phyloP scores from a whole-genome alignment of 352 stramenopile genomes.

The Aphanomyces cochlioides region DNA sequence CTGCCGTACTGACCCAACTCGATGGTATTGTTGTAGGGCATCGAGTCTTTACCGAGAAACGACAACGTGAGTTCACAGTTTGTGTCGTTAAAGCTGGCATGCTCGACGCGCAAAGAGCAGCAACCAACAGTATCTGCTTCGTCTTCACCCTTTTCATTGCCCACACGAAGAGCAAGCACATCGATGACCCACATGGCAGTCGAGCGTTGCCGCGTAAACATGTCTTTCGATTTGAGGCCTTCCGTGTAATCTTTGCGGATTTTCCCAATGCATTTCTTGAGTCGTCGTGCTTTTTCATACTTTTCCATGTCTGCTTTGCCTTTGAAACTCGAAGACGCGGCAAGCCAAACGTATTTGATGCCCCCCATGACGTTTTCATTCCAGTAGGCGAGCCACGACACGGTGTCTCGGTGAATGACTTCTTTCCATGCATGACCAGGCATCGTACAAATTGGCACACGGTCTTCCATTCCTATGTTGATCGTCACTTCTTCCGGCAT shows the following conservation, averaged over 20 bases:
- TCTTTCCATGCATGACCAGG: slow-evolving; percentile 95
- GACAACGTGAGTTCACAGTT: slow-evolving; percentile 96
- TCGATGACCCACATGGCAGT: slow-evolving; percentile 99
- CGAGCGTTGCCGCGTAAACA: slow-evolving; percentile 90
- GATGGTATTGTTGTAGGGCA: slow-evolving; percentile 99
- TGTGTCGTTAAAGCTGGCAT: slow-evolving; percentile 93
- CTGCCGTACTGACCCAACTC: slow-evolving; percentile 88
- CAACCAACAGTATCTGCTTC: slow-evolving; percentile 99
- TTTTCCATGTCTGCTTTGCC: slow-evolving; percentile 98
- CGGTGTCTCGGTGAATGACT: slow-evolving; percentile 91
- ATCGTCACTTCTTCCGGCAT: slow-evolving; percentile 96
- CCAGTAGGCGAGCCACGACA: slow-evolving; percentile 93
- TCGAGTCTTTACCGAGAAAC: slow-evolving; percentile 99
- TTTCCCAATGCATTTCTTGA: slow-evolving; percentile 98
- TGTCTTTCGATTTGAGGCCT: slow-evolving; percentile 86
- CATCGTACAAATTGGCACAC: slow-evolving; percentile 87
- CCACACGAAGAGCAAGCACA: slow-evolving; percentile 98
- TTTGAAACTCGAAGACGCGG: slow-evolving; percentile 98
- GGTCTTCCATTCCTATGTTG: slow-evolving; percentile 93
- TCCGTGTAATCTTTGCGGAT: slow-evolving; percentile 91
- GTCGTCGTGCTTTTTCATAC: slow-evolving; percentile 97
- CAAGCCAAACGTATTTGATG: slow-evolving; percentile 99
- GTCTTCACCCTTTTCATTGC: slow-evolving; percentile 99
- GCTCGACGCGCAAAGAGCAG: slow-evolving; percentile 98
- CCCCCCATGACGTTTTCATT: slow-evolving; percentile 98